These are phyloP conservation scores for Xylaria arbuscula DNA, from an alignment of 2,329 filamentous ascomycete species.

Conservation along the genomic window DNA sequence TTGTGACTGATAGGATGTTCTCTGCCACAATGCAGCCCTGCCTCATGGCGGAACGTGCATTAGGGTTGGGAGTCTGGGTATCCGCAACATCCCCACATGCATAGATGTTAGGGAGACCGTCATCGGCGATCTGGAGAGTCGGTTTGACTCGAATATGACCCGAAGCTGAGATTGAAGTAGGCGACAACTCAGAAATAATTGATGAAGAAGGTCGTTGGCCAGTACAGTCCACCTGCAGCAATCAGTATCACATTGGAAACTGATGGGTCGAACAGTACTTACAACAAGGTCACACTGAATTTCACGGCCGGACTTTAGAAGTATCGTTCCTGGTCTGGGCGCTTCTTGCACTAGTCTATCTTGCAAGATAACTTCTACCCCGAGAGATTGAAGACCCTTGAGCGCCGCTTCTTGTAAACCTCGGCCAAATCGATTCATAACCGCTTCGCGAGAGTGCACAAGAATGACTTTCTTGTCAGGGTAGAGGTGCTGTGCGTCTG, in stretches of 20 bases:
- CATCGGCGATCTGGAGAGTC: conserved; percentile 12
- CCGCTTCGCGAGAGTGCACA: conserved; percentile 19
- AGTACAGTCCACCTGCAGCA: conserved; percentile 16
- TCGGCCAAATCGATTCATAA: conserved; percentile 24
- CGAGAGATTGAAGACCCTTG: conserved; percentile 13
- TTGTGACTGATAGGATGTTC: conserved; percentile 4
- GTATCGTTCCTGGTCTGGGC: not conserved
- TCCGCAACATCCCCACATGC: conserved; percentile 21
- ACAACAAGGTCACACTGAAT: conserved; percentile 26
- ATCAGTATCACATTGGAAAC: not conserved
- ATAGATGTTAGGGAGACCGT: conserved; percentile 18
- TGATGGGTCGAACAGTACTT: not conserved
- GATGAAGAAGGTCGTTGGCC: conserved; percentile 10
- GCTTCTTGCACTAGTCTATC: not conserved
- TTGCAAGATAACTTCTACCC: conserved; percentile 20
- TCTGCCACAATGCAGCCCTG: conserved; percentile 26
- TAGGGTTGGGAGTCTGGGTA: conserved; percentile 23
- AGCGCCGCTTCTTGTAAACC: conserved; percentile 19
- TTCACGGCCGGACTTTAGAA: conserved; percentile 17
- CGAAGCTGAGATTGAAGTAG: conserved; percentile 13
- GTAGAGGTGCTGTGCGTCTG: conserved; percentile 23
- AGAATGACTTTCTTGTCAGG: conserved; percentile 21
- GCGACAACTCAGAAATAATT: conserved; percentile 10
- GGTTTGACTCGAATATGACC: conserved; percentile 19
- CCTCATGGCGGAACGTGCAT: conserved; percentile 20